A percentile compares a stretch with the other conserved stretches of the same genome.
Conservation (phyloP, 768 basidiomycete genomes). For the Hemileccinum rubropunctum region DNA sequence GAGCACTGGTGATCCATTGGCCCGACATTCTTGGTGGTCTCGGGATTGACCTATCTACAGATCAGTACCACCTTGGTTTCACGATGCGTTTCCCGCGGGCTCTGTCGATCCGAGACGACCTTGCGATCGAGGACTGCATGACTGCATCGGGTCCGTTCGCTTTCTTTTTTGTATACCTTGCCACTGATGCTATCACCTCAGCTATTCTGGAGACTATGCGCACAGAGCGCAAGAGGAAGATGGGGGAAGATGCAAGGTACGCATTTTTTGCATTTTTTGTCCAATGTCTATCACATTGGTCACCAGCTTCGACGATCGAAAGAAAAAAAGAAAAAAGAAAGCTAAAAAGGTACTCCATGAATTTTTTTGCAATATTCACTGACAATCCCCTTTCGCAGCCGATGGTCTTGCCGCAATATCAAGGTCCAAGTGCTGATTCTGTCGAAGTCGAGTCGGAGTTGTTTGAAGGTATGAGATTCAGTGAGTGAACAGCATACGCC, state of each 20-base stretch:
- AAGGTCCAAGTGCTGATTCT: conserved; percentile 59
- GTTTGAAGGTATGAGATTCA: conserved; percentile 76
- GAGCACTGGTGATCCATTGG: conserved; percentile 51
- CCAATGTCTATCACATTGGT: background rate
- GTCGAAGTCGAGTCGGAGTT: conserved; percentile 60
- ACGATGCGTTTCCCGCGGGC: conserved; percentile 97
- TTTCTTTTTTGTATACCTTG: background rate
- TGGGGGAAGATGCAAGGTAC: conserved; percentile 59
- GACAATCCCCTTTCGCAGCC: conserved; percentile 36
- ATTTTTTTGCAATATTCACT: background rate
- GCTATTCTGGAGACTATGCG: conserved; percentile 60
- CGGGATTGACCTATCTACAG: conserved; percentile 34
- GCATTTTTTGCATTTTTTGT: conserved; percentile 1
- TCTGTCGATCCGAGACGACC: conserved; percentile 74
- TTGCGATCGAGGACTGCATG: conserved; percentile 70
- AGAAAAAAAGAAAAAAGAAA: conserved; percentile 27
- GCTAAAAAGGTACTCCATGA: conserved; percentile 27
- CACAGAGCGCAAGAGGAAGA: conserved; percentile 70
- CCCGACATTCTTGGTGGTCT: background rate
- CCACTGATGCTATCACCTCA: conserved; percentile 22
- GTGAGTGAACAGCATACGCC: conserved; percentile 42
- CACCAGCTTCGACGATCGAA: conserved; percentile 34
- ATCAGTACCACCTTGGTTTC: conserved; percentile 79
- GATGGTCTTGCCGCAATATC: conserved; percentile 60
- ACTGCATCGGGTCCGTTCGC: conserved; percentile 54